phyloP scores from a whole-genome alignment of 208 protist species.

The Wallacemonas sp. region DNA sequence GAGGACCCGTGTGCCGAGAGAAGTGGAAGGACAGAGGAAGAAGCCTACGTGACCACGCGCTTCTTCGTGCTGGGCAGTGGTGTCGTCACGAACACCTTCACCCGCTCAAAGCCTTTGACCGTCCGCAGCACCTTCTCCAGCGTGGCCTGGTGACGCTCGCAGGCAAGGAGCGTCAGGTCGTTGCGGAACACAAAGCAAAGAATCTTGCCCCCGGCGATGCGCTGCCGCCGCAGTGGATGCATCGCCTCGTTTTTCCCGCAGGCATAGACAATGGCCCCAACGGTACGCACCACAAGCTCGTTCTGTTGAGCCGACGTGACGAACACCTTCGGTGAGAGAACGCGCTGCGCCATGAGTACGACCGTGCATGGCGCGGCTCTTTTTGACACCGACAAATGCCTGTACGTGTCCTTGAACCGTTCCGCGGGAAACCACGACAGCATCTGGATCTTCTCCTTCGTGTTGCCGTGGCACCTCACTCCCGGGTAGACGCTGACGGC shows the following conservation, averaged over 20 bases:
- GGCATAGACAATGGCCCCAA: constrained; percentile 7
- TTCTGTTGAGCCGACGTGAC: background rate
- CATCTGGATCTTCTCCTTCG: constrained; percentile 6
- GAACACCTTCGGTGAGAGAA: constrained; percentile 5
- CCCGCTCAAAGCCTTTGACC: constrained; percentile 1
- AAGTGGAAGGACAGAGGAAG: too few relatives aligned
- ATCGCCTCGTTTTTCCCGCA: background rate
- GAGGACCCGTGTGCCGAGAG: too few relatives aligned
- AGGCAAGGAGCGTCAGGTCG: background rate
- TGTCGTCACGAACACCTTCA: constrained; percentile 8
- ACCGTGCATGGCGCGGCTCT: background rate
- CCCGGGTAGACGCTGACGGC: background rate
- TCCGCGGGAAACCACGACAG: constrained; percentile 5
- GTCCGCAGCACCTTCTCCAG: constrained; percentile 4
- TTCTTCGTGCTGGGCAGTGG: constrained; percentile 9
- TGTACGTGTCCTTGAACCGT: constrained; percentile 3
- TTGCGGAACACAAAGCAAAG: constrained; percentile 5
- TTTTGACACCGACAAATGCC: background rate
- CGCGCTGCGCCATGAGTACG: constrained; percentile 2
- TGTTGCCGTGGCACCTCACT: constrained; percentile 2
- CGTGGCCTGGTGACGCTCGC: background rate
- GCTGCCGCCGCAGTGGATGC: background rate
- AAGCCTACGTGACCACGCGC: background rate
- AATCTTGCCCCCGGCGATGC: background rate
- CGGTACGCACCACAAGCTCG: constrained; percentile 2